phyloP scores from a whole-genome alignment of 495 filamentous ascomycete genomes.

The Usnea hakonensis region DNA sequence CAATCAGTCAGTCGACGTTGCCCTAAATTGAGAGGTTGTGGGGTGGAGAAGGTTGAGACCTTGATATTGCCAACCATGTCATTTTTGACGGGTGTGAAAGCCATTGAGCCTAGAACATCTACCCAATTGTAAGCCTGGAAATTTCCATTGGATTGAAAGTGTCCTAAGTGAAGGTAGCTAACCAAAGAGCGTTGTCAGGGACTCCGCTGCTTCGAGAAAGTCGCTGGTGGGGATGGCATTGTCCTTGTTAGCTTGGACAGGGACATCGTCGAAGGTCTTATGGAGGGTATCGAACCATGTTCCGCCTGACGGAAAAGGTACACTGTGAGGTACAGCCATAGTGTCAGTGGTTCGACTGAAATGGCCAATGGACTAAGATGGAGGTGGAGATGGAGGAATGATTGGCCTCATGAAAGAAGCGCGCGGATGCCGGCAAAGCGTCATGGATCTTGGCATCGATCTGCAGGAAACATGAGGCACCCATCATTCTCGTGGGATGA shows the following conservation, averaged over 20 bases:
- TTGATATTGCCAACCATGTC: constrained; percentile 90
- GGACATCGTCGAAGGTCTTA: constrained; percentile 73
- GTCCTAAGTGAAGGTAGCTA: constrained; percentile 19
- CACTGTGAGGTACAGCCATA: constrained; percentile 21
- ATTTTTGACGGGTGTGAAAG: constrained; percentile 80
- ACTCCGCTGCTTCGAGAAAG: constrained; percentile 87
- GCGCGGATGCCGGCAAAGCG: constrained; percentile 9
- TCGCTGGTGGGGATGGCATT: constrained; percentile 74
- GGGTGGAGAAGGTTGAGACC: constrained; percentile 41
- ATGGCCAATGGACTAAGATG: not conserved
- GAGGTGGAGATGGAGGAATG: not conserved
- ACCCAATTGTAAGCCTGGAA: constrained; percentile 1
- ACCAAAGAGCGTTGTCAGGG: constrained; percentile 83
- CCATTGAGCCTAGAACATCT: constrained; percentile 76
- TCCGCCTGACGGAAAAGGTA: constrained; percentile 47
- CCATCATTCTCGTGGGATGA: not conserved
- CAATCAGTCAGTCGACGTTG: constrained; percentile 5
- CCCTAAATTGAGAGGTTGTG: not conserved
- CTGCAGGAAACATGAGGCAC: not conserved
- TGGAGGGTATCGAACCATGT: constrained; percentile 82
- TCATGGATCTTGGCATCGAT: constrained; percentile 5
- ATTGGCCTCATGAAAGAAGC: not conserved
- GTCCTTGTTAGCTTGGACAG: constrained; percentile 60
- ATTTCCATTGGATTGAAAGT: not conserved
- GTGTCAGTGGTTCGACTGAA: not conserved